Evolutionary conservation across 108 stramenopile species (phyloP).

Genomic region (Cyclotella cryptica): DNA sequence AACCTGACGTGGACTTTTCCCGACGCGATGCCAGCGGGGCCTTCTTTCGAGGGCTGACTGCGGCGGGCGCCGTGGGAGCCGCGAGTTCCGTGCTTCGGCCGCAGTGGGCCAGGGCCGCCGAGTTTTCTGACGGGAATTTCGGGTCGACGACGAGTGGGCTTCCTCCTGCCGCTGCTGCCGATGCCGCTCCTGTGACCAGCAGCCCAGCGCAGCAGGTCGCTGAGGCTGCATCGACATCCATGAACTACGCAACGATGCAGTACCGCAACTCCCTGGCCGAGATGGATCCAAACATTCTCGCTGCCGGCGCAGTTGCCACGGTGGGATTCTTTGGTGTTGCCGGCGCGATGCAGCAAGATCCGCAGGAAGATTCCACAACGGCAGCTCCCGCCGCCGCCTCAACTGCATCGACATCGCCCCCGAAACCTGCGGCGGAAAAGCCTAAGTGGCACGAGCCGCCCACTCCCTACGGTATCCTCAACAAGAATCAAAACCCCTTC

Average conservation of each 20-base stretch:
- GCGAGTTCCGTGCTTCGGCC: neutral
- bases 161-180: neutral
- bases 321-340: neutral
- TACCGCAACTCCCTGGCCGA: neutral
- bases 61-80: conserved; percentile 7
- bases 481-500: neutral
- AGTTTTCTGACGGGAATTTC: conserved; percentile 16
- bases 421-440: neutral
- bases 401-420: neutral
- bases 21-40: conserved; percentile 5
- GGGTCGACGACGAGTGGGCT: neutral
- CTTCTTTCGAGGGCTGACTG: conserved; percentile 20
- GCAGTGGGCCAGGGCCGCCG: conserved; percentile 10
- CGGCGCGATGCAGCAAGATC: neutral
- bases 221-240: neutral
- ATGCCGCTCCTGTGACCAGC: neutral
- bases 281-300: neutral
- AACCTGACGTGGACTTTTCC: conserved; percentile 14
- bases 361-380: neutral
- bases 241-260: neutral
- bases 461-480: conserved; percentile 9
- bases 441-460: conserved; percentile 9
- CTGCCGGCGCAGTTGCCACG: neutral
- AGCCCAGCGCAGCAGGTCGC: neutral
- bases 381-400: neutral